Evolutionary conservation across 176 grass and related monocot species (phyloP).

Genomic region (Hyparrhenia diplandra): DNA sequence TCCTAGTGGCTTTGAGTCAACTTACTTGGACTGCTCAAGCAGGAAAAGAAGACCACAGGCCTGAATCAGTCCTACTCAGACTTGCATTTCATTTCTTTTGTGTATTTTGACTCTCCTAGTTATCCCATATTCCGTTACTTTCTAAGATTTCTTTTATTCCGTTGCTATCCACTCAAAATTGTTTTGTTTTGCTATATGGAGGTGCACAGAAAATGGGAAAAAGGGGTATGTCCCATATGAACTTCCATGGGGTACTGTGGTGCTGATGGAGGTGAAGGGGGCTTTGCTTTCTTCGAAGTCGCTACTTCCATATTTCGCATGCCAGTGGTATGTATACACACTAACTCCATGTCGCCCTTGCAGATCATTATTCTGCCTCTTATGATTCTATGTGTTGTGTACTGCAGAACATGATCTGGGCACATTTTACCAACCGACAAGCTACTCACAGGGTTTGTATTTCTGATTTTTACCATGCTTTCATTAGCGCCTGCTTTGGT

Average conservation of each 20-base stretch:
- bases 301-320: accelerated
- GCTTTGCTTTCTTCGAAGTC: background rate
- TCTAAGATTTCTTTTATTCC: background rate
- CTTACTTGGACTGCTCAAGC: background rate
- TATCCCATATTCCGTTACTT: background rate
- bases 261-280: background rate
- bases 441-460: background rate
- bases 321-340: background rate
- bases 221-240: background rate
- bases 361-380: background rate
- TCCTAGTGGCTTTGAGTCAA: background rate
- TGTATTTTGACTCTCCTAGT: too few species aligned
- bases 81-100: background rate
- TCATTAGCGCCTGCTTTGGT: background rate
- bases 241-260: background rate
- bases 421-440: background rate
- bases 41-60: background rate
- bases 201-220: background rate
- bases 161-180: background rate
- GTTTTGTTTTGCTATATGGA: background rate
- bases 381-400: background rate
- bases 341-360: background rate
- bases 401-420: background rate
- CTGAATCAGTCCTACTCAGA: background rate
- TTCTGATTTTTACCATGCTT: background rate